These are phyloP conservation scores for Penicillium brevicompactum DNA, from an alignment of 2,329 filamentous ascomycete genomes.

Conservation along the genomic window DNA sequence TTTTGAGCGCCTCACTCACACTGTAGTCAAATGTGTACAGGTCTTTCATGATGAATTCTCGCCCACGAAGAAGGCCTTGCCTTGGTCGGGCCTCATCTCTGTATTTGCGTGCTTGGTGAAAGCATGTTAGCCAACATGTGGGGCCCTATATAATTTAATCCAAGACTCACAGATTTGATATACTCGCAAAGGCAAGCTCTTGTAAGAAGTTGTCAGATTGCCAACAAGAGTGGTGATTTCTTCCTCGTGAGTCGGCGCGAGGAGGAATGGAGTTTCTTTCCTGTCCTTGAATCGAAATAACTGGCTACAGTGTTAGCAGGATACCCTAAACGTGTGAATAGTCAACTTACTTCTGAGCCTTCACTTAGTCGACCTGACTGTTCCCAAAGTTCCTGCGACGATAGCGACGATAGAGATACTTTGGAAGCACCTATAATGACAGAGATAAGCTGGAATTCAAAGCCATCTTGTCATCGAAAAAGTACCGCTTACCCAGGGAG, in stretches of 20 bases:
- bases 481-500: conserved; percentile 58
- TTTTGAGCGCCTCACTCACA: conserved; percentile 68
- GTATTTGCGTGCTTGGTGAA: conserved; percentile 75
- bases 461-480: background rate
- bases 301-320: conserved; percentile 47
- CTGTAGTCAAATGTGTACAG: conserved; percentile 90
- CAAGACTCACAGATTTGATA: conserved; percentile 79
- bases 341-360: conserved; percentile 66
- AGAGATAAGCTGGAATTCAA: background rate
- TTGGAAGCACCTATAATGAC: conserved; percentile 23
- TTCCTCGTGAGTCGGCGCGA: conserved; percentile 94
- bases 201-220: conserved; percentile 75
- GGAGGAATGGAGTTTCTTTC: conserved; percentile 71
- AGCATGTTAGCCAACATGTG: background rate
- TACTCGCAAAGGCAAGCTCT: conserved; percentile 78
- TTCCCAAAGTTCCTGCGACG: conserved; percentile 80
- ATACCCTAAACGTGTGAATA: background rate
- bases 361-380: conserved; percentile 78
- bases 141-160: background rate
- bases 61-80: conserved; percentile 80
- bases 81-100: conserved; percentile 88
- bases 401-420: conserved; percentile 42
- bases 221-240: conserved; percentile 86
- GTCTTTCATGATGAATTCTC: conserved; percentile 98
- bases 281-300: conserved; percentile 81